Conservation (phyloP, 2,329 filamentous ascomycete species). For the Thielaviopsis punctulata region DNA sequence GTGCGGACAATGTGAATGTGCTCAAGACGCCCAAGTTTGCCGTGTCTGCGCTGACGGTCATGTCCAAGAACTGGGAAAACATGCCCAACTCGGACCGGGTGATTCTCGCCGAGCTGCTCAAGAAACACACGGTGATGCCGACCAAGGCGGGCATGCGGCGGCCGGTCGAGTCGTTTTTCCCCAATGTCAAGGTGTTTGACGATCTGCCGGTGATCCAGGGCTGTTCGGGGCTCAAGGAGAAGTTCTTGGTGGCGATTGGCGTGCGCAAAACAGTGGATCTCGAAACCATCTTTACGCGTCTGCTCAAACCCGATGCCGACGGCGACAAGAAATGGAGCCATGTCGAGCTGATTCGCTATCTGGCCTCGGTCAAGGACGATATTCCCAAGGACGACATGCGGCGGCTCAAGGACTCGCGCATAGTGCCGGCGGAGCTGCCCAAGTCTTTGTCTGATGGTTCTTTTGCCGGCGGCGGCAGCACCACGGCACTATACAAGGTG, state of each 20-base stretch:
- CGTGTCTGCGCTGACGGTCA: constrained; percentile 53
- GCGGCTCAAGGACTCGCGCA: constrained; percentile 57
- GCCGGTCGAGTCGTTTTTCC: constrained; percentile 77
- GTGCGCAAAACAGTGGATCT: constrained; percentile 92
- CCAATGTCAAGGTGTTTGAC: constrained; percentile 85
- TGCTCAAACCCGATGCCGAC: constrained; percentile 43
- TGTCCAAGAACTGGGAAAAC: constrained; percentile 78
- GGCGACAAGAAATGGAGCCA: constrained; percentile 69
- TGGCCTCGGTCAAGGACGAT: constrained; percentile 75
- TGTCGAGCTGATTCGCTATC: constrained; percentile 84
- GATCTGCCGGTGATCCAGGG: constrained; percentile 70
- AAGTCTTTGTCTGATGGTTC: constrained; percentile 28
- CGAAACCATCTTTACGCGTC: constrained; percentile 76
- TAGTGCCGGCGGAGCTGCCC: constrained; percentile 61
- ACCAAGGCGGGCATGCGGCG: constrained; percentile 81
- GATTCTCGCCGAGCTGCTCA: constrained; percentile 31
- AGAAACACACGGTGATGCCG: constrained; percentile 59
- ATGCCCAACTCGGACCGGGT: constrained; percentile 8
- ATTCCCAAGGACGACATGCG: constrained; percentile 71
- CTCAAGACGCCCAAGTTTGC: constrained; percentile 59
- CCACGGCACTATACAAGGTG: constrained; percentile 46
- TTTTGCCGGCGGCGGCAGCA: constrained; percentile 36
- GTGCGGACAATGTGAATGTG: constrained; percentile 48
- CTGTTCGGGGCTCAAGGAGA: constrained; percentile 72
- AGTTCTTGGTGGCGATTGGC: constrained; percentile 65